Percentiles rank a stretch among this genome's conserved stretches.
Conservation (phyloP, 306 rosid genomes). For the Gleditsia sinensis region DNA sequence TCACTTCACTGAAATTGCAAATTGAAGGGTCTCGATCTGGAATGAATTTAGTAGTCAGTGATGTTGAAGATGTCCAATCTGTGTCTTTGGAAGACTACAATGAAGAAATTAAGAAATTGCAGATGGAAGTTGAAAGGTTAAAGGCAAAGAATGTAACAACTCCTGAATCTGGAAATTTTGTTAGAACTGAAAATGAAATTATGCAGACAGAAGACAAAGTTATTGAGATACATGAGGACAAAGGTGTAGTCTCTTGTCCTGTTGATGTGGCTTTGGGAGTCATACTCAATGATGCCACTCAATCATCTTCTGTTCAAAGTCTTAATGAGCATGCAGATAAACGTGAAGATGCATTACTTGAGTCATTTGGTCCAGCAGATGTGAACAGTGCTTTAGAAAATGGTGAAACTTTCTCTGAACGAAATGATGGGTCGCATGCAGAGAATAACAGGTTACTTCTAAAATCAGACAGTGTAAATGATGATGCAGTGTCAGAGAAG, state of each 20-base stretch:
- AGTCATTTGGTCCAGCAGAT: constrained; percentile 39
- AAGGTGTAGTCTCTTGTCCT: constrained; percentile 42
- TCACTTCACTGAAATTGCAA: constrained; percentile 85
- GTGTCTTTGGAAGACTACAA: constrained; percentile 62
- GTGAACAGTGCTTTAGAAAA: constrained; percentile 38
- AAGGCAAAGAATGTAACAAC: constrained; percentile 47
- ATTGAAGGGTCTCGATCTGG: constrained; percentile 68
- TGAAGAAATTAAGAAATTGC: constrained; percentile 81
- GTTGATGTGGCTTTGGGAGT: constrained; percentile 41
- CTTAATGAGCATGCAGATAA: constrained; percentile 43
- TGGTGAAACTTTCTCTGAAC: constrained; percentile 43
- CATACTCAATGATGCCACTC: constrained; percentile 48
- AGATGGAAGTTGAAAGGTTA: constrained; percentile 69
- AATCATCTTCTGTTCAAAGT: constrained; percentile 41
- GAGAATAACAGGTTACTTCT: constrained; percentile 42
- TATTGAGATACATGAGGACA: constrained; percentile 80
- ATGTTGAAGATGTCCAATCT: constrained; percentile 53
- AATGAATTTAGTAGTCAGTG: constrained; percentile 41
- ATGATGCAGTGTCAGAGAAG: constrained; percentile 59
- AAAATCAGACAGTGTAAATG: constrained; percentile 46
- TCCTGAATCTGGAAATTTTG: constrained; percentile 44
- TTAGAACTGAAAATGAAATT: constrained; percentile 47
- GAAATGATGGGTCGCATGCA: constrained; percentile 43
- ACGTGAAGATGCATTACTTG: constrained; percentile 51
- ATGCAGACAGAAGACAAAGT: constrained; percentile 59